These are phyloP conservation scores for Ophiostoma australiae DNA, from an alignment of 2,329 filamentous ascomycete species.

Conservation along the genomic window DNA sequence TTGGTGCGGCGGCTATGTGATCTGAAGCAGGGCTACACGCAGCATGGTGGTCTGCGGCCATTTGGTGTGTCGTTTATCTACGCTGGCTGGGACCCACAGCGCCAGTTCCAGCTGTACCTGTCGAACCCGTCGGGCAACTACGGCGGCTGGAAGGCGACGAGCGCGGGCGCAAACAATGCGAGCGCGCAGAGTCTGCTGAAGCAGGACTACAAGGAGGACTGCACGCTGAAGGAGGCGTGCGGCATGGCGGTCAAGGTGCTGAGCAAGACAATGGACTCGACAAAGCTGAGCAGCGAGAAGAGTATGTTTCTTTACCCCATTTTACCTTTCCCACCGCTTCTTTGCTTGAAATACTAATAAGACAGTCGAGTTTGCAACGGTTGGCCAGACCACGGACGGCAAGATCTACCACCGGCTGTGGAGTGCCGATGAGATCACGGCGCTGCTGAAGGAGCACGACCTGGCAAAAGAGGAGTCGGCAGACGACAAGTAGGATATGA, in stretches of 20 bases:
- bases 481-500: constrained; percentile 53
- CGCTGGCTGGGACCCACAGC: constrained; percentile 91
- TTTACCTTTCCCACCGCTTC: neutral
- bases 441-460: constrained; percentile 89
- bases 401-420: constrained; percentile 98
- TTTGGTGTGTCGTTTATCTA: constrained; percentile 99
- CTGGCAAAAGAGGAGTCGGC: constrained; percentile 78
- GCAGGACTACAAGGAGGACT: constrained; percentile 99
- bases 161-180: constrained; percentile 95
- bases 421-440: constrained; percentile 94
- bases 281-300: constrained; percentile 98
- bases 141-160: constrained; percentile 98
- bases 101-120: constrained; percentile 97
- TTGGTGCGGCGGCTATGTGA: constrained; percentile 95
- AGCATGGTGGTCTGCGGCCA: constrained; percentile 94
- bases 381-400: constrained; percentile 89
- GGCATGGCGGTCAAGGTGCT: constrained; percentile 96
- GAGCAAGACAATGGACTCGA: constrained; percentile 99
- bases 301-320: constrained; percentile 56
- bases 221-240: constrained; percentile 91
- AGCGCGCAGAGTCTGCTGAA: constrained; percentile 95
- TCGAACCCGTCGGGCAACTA: constrained; percentile 99
- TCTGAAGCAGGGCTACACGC: constrained; percentile 98
- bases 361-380: constrained; percentile 93
- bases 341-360: neutral